phyloP scores from a whole-genome alignment of 441 rosid species.

The Omphalea diandra region DNA sequence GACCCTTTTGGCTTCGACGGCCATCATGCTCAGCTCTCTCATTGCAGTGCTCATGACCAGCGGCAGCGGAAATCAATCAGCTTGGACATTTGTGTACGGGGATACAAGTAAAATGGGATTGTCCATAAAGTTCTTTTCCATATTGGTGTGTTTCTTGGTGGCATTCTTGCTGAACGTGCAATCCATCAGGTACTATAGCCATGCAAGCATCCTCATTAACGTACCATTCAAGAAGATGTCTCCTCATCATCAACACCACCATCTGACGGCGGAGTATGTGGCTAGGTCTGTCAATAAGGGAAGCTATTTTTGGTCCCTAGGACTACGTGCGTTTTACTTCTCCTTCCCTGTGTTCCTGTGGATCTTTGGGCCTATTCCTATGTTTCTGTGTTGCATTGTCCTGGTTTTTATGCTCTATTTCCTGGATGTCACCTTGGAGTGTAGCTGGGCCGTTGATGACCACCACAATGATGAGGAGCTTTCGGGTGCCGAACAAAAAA shows the following conservation, averaged over 20 bases:
- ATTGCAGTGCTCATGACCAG: conserved; percentile 67
- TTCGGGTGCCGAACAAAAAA: conserved; percentile 10
- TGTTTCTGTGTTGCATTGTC: conserved; percentile 56
- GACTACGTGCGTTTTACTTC: conserved; percentile 84
- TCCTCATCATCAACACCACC: conserved; percentile 30
- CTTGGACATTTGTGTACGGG: conserved; percentile 47
- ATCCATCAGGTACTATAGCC: conserved; percentile 88
- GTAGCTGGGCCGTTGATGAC: conserved; percentile 33
- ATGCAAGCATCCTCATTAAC: conserved; percentile 82
- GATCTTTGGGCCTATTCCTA: conserved; percentile 91
- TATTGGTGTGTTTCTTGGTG: conserved; percentile 69
- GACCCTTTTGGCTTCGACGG: conserved; percentile 80
- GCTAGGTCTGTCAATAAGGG: conserved; percentile 67
- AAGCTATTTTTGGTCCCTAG: conserved; percentile 86
- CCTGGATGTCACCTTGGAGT: conserved; percentile 55
- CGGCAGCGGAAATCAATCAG: conserved; percentile 30
- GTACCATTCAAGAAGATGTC: conserved; percentile 66
- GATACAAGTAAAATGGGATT: conserved; percentile 50
- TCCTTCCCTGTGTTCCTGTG: conserved; percentile 83
- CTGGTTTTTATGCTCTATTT: conserved; percentile 63
- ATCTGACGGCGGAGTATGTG: conserved; percentile 58
- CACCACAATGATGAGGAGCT: conserved; percentile 28
- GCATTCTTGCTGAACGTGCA: conserved; percentile 77
- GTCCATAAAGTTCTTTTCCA: conserved; percentile 73
- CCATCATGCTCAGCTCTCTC: conserved; percentile 80